These are phyloP conservation scores for Syzygium jambos DNA, from an alignment of 345 rosid genomes.

Conservation along the genomic window DNA sequence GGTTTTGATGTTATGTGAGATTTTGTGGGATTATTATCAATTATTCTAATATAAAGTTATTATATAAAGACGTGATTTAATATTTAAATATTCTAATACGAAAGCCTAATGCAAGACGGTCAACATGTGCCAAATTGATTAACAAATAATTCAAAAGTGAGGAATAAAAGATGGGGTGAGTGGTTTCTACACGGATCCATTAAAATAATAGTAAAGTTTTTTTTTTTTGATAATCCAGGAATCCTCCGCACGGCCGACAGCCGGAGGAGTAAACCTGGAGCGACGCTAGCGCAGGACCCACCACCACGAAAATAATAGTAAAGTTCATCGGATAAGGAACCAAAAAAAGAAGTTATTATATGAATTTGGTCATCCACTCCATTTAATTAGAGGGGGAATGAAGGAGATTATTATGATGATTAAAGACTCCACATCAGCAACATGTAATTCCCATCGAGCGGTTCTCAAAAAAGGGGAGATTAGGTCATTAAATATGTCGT, in stretches of 20 bases:
- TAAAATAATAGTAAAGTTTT: neutral
- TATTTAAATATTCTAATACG: neutral
- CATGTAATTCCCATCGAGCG: neutral
- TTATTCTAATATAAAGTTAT: no score
- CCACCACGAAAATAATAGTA: no score
- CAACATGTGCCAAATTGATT: neutral
- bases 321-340: neutral
- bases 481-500: neutral
- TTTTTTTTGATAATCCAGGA: no score
- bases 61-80: neutral
- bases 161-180: neutral
- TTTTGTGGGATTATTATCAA: rapidly evolving
- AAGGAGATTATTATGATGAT: neutral
- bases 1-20: neutral
- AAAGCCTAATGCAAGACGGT: neutral
- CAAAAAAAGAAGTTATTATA: neutral
- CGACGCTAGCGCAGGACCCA: no score
- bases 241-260: no score
- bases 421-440: neutral
- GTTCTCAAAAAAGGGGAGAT: neutral
- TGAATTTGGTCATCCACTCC: neutral
- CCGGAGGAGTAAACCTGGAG: no score
- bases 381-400: neutral
- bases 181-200: neutral
- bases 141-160: neutral